phyloP scores from a whole-genome alignment of 83 land plant genomes.

The Diphasiastrum complanatum region DNA sequence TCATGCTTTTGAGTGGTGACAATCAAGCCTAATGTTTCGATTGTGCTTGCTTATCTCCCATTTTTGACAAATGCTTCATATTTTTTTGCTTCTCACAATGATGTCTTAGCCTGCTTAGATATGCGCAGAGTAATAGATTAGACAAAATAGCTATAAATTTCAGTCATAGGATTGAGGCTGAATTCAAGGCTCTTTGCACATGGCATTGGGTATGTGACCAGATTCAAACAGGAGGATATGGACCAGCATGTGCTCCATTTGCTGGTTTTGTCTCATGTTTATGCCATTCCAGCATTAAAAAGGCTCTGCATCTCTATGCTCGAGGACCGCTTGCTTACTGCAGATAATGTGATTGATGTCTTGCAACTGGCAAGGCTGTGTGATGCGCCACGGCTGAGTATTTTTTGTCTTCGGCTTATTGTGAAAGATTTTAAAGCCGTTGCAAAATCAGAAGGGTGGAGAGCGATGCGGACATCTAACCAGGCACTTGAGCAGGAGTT shows the following conservation, averaged over 20 bases:
- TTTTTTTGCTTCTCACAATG: too few relatives aligned
- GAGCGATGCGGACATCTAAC: conserved; percentile 54
- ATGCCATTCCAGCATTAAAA: conserved; percentile 22
- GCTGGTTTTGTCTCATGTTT: conserved; percentile 36
- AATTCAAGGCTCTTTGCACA: not conserved
- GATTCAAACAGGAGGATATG: conserved; percentile 33
- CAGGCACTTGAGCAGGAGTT: conserved; percentile 75
- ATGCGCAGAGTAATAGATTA: too few relatives aligned
- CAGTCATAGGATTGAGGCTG: too few relatives aligned
- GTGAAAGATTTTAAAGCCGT: conserved; percentile 53
- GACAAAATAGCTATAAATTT: too few relatives aligned
- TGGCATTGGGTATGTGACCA: conserved; percentile 2
- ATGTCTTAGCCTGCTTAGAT: too few relatives aligned
- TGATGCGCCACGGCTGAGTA: conserved; percentile 64
- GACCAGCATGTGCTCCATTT: conserved; percentile 28
- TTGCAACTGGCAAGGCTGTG: conserved; percentile 69
- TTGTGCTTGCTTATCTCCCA: not conserved
- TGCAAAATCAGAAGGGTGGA: conserved; percentile 75
- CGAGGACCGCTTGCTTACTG: conserved; percentile 26
- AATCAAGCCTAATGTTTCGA: not conserved
- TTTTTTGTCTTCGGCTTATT: conserved; percentile 55
- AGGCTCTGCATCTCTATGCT: conserved; percentile 19
- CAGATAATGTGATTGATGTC: conserved; percentile 49
- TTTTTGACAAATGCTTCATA: too few relatives aligned
- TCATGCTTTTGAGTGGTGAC: not conserved